Evolutionary conservation across 768 basidiomycete species (phyloP), one percentile per base, ranked within the genome.

Genomic region (Xanthoconium purpureum): DNA sequence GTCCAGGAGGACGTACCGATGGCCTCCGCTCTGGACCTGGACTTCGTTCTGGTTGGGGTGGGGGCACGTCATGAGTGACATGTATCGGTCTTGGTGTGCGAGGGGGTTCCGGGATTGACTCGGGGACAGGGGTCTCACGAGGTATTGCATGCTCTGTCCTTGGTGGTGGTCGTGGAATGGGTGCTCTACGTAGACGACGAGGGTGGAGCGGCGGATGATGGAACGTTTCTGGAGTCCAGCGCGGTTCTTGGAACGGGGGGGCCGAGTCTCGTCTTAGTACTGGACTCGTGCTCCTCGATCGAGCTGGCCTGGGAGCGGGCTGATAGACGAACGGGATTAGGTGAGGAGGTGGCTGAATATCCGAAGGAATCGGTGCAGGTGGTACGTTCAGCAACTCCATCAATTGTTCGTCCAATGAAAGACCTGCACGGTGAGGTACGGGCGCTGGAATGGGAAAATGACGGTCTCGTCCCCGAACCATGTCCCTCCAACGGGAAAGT

Each of bases 351-450:
- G 69, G 72, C 46, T 78, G 74, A 15, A 80, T 74, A 14, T 72
- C 71, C 8, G 72, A 70, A 15, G 74, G 74, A 6, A 75, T 69
- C 1, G 75, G 68, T 20, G 73, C 70, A 15, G 76, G 72, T 10
- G 74, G 75, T 12, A 81, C 66, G n/a, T 79, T 77, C 29, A 89
- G 62, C 35, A 89, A 77, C 9, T 85, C 83, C 55, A 84, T 80
- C 6, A 89, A 68, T 51, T 83, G 80, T 48, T 86, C 79, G 10
- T 81, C 80, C 37, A 89, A 72, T 0, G 85, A 81, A 5, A 75
- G 80, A 9, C 80, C 81, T 30, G 76, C 56, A n/a, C 64, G 70
- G 11, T 67, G 61, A 7, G 77, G 77, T 6, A 77, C 67, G 6
- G 83, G 77, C 10, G 75, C 69, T 6, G 80, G 79, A n/a, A 82